Evolutionary conservation across 2,329 filamentous ascomycete genomes (phyloP), one percentile per base, ranked within the genome.

Genomic region (Leptosphaerulina australis): DNA sequence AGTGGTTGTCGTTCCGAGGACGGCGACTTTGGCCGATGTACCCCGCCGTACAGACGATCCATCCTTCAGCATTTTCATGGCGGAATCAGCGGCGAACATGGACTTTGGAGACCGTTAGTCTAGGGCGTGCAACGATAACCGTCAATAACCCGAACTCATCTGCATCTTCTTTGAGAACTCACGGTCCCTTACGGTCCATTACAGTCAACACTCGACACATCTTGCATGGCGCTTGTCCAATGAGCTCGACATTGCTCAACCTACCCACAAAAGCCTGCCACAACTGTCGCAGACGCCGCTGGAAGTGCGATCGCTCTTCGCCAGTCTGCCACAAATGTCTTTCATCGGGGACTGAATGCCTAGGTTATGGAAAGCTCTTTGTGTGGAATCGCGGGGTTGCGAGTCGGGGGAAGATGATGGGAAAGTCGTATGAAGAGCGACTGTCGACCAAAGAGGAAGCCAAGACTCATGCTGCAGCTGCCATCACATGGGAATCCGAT

Each of bases 361-460:
- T 84, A 53, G 84, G 84, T 29, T 86, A 86, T 68, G 83, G 81
- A 53, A 80, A 79, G 62, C 69, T 85, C 36, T 81, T 85, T 58
- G 77, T 83, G 50, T 87, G 83, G 83, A 81, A 82, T 44, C 74
- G 79, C 49, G 77, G 77, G 44, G 78, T 81, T 49, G 79, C 80
- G 35, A 73, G 77, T 34, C 73, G 77, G 9, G 79, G 79, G 21
- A 80, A 79, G 58, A 74, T 81, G 78, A 80, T 80, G 76, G 79
- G 79, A n/a, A 76, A 76, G 61, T 76, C 76, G 18, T 81, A 77
- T 58, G 73, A 76, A 46, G 76, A 78, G 22, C 54, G 38, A 28
- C 20, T 34, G 43, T 30, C 28, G 53, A 50, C 59, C 18, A 64
- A 63, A 59, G 50, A 52, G 58, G 58, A 59, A 56, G 62, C 63